Conservation (phyloP, 305 asterid species). For the Fraxinus sp. region DNA sequence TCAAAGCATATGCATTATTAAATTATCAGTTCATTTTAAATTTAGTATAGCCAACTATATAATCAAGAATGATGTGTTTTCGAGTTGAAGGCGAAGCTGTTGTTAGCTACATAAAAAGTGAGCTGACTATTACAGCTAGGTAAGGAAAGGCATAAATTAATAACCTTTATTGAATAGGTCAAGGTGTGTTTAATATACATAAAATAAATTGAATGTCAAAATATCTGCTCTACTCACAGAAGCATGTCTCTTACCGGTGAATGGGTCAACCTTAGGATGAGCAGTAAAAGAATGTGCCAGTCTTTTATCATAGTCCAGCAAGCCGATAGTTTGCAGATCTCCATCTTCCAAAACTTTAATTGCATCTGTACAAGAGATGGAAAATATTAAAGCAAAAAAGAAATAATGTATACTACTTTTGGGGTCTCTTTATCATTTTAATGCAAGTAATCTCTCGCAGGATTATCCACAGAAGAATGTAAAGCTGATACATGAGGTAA, state of each 20-base stretch:
- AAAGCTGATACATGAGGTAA: neutral
- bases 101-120: neutral
- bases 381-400: constrained; percentile 16
- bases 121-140: neutral
- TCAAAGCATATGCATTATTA: neutral
- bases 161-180: neutral
- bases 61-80: neutral
- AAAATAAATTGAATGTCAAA: neutral
- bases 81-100: neutral
- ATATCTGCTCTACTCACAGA: neutral
- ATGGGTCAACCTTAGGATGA: constrained; percentile 97
- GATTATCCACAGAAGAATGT: neutral
- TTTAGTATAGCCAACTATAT: neutral
- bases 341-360: constrained; percentile 93
- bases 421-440: neutral
- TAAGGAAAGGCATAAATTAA: neutral
- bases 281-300: constrained; percentile 87
- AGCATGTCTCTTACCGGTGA: constrained; percentile 64
- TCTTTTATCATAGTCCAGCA: constrained; percentile 90
- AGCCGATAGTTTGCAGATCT: constrained; percentile 90
- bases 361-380: constrained; percentile 53
- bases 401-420: neutral
- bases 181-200: neutral
- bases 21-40: neutral
- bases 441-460: neutral